phyloP scores from a whole-genome alignment of 2,329 filamentous ascomycete genomes.

The Aschersonia sp. region DNA sequence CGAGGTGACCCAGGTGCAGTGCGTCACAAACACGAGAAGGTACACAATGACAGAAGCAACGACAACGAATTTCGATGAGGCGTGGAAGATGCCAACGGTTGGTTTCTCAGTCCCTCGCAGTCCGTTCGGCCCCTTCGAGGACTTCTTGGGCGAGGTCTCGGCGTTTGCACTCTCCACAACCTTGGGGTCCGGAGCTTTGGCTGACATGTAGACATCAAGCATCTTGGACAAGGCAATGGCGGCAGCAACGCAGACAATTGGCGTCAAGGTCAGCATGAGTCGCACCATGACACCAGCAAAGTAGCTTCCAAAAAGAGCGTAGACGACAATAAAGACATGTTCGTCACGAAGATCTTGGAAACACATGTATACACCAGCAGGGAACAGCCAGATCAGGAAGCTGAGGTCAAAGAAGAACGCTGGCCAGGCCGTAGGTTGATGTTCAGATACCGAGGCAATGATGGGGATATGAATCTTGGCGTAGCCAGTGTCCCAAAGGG shows the following conservation, averaged over 20 bases:
- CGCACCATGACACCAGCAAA: slow-evolving; percentile 99
- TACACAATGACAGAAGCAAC: slow-evolving; percentile 62
- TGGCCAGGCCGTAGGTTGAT: slow-evolving; percentile 97
- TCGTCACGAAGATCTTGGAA: slow-evolving; percentile 90
- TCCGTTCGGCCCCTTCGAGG: slow-evolving; percentile 27
- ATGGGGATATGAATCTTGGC: slow-evolving; percentile 99
- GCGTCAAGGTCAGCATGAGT: slow-evolving; percentile 93
- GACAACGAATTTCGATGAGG: slow-evolving; percentile 66
- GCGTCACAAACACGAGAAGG: slow-evolving; percentile 82
- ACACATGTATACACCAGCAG: slow-evolving; percentile 94
- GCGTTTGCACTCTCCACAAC: slow-evolving; percentile 28
- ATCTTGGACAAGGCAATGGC: slow-evolving; percentile 80
- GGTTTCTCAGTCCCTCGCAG: slow-evolving; percentile 62
- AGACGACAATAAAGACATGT: slow-evolving; percentile 96
- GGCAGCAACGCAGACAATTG: slow-evolving; percentile 87
- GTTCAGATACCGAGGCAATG: slow-evolving; percentile 98
- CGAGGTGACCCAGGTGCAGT: slow-evolving; percentile 98
- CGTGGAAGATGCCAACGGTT: slow-evolving; percentile 69
- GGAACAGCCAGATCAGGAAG: slow-evolving; percentile 98
- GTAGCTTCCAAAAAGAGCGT: slow-evolving; percentile 92
- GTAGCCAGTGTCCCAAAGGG: slow-evolving; percentile 95
- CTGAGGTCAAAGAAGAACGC: slow-evolving; percentile 99
- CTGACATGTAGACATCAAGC: slow-evolving; percentile 69
- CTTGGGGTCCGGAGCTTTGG: slow-evolving; percentile 44
- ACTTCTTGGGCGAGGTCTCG: slow-evolving; percentile 44